phyloP scores from a whole-genome alignment of 345 rosid species.

The Linum usitatissimum region DNA sequence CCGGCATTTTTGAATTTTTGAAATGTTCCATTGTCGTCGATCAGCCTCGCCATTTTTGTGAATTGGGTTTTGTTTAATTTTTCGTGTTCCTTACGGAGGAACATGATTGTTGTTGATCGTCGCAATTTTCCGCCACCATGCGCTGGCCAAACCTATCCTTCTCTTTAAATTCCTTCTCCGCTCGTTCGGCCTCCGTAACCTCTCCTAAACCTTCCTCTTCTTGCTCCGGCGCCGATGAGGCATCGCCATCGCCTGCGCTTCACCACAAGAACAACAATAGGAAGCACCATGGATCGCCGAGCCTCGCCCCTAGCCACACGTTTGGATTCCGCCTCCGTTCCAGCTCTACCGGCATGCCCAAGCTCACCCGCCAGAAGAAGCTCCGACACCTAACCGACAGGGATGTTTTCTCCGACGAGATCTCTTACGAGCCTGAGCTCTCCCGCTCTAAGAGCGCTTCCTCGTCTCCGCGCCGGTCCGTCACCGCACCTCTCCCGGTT shows the following conservation, averaged over 20 bases:
- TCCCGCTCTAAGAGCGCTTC: background rate
- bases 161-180: constrained; percentile 31
- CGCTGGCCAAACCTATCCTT: constrained; percentile 66
- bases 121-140: constrained; percentile 33
- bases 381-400: constrained; percentile 3
- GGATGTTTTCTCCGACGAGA: background rate
- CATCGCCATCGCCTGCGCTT: background rate
- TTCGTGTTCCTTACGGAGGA: background rate
- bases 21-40: too few species aligned
- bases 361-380: constrained; percentile 2
- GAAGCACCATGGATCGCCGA: background rate
- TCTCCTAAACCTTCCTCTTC: constrained; percentile 23
- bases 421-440: background rate
- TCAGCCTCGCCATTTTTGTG: too few species aligned
- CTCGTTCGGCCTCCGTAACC: constrained; percentile 4
- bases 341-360: background rate
- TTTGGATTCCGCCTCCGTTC: background rate
- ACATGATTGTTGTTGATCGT: background rate
- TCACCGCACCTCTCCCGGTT: constrained; percentile 36
- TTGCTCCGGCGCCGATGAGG: background rate
- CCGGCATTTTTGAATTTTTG: too few species aligned
- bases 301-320: constrained; percentile 3
- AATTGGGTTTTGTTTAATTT: too few species aligned
- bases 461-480: constrained; percentile 17
- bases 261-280: background rate